Evolutionary conservation across 1,139 yeast species (phyloP), one percentile per base, ranked within the genome.

Genomic region (Zygosaccharomyces pseudobailii): DNA sequence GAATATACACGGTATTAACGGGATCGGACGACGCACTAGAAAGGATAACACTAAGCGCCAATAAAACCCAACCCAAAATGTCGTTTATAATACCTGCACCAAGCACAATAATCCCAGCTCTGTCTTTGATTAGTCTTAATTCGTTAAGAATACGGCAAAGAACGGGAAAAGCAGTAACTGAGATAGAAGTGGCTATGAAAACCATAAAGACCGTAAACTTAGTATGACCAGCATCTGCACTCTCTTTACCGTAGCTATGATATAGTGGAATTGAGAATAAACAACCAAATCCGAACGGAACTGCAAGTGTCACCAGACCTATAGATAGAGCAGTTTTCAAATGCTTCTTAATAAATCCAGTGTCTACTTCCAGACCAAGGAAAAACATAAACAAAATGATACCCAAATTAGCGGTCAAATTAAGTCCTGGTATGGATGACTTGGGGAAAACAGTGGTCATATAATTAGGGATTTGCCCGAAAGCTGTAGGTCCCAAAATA

Each of bases 111-210:
- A 83, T 78, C 30, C 94, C 94, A 7, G 84, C 89, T 49, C 86
- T 71, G 57, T 84, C 89, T 45, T 81, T 80, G 42, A 84, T 75
- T 54, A 86, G 70, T 55, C 85, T 75, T 52, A 86, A 71, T 61
- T 84, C 92, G 3, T 88, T 81, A 52, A 86, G 68, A 36, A 86
- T 86, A 62, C 94, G 79, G 1, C 87, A 90, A 55, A 86, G 70
- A 6, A 86, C 95, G 0, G 95, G 95, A 66, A 86, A 82, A 0
- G 94, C 95, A 1, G 95, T 86, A 54, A 86, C 84, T 53, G 90
- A 80, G 71, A 84, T 74, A 2, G 95, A 90, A 19, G 84, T 88
- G 3, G 90, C 89, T 43, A 84, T 80, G 55, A 84, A 85, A 13
- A 84, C 84, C 81, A 82, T 79, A 56, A 76, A 84, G 0, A 87